Base-by-base conservation (phyloP, 179 eudicot species). In the Patellifolia procumbens region DNA sequence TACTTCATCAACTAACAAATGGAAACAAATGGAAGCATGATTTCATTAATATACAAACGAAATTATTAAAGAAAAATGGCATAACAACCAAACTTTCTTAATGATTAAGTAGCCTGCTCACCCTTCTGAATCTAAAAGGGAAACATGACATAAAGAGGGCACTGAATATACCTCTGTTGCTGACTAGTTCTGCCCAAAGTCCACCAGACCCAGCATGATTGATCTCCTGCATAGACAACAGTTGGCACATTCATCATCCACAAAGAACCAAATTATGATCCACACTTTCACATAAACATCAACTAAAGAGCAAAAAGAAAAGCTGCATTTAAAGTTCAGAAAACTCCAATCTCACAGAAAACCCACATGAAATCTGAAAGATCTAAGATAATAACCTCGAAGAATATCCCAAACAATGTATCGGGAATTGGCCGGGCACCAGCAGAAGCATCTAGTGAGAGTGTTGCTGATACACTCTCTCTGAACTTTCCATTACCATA, bases 131-230 rank as follows among this genome's bases (percentile, higher is more conserved):
- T 65, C 37, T 1, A 9, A 13, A 39, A 42, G 19, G 20, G 22
- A 1, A 72, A 72, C 6, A 39, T 24, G 51, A 59, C 22, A 48
- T 73, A 55, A 59, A 24, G 6, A 75, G 34, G 46, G 22, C n/a
- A 70, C 37, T 28, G 60, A 74, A 76, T 60, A 26, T 49, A 92
- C 98, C 99, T 92, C 97, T 83, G 77, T 95, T 95, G 83, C 84
- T 88, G 55, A 95, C 97, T 29, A 95, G 93, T 85, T 95, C 99
- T 20, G 99, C 88, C 99, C 99, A 95, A 75, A 93, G 85, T 62
- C 99, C 99, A 76, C 99, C 99, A 59, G 95, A 84, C 75, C 99
- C 99, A 79, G 99, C 99, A 85, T 95, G 99, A 76, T 95, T 93
- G 70, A 95, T 93, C 85, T 95, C 99, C 98, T 94, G 89, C 86